Evolutionary conservation across 2,329 filamentous ascomycete species (phyloP), one percentile per base, ranked within the genome.

Genomic region (Arachnopeziza araneosa): DNA sequence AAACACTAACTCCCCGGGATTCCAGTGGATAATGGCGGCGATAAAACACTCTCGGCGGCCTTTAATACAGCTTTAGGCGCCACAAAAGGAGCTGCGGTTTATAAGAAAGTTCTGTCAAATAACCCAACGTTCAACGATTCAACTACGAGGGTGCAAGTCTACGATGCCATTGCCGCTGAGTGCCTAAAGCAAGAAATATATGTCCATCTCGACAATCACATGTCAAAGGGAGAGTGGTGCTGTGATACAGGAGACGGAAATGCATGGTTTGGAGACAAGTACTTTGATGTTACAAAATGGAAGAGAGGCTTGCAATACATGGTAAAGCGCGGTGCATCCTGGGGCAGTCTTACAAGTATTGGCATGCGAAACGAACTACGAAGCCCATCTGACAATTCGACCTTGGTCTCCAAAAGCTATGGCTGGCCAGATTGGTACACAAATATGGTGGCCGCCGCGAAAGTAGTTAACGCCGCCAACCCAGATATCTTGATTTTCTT

Each of bases 151-250:
- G 69, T 85, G n/a, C n/a, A 71, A 68, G 78, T 86, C 0, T 88
- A 82, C 68, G 84, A 88, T 66, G 83, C 83, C 2, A 79, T 88
- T 2, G 85, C 83, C 0, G 79, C 77, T 0, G 85, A 86, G 67
- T 79, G 80, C 32, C 74, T 78, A 0, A 78, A 75, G 24, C 83
- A 84, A 64, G 68, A 82, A 19, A 79, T 86, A 57, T 83, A 83
- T 63, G 74, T 86, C 5, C 80, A 84, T 63, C 74, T 86, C 0
- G 83, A 86, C 70, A 86, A 86, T 67, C 84, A 86, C 69, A 80
- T 86, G 63, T 84, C 81, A 10, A 77, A 75, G 53, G 84, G 77
- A 1, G 75, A 75, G 58, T 87, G 84, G 83, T 86, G 83, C 68
- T 86, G 83, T 65, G 76, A 74, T 9, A 74, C 71, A 0, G 73